A percentile compares a stretch with the other conserved stretches of the same genome.
phyloP scores from a whole-genome alignment of 1,139 yeast genomes.

The Sugiyamaella sp. region DNA sequence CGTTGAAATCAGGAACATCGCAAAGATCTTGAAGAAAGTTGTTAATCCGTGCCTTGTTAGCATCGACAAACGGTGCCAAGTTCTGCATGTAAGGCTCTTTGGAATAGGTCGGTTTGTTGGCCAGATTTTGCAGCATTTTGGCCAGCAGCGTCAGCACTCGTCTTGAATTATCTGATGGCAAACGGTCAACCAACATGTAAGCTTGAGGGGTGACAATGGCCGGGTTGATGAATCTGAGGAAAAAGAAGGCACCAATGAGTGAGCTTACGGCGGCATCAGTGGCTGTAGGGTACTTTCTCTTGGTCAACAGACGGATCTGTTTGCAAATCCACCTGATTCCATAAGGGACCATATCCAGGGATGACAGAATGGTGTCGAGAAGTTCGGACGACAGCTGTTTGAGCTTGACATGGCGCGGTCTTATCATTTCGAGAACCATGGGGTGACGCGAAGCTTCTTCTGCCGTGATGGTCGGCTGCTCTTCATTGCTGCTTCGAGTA shows the following conservation, averaged over 20 bases:
- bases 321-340: constrained; percentile 77
- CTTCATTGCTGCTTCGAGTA: constrained; percentile 21
- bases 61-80: constrained; percentile 40
- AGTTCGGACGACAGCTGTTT: constrained; percentile 58
- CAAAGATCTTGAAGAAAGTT: constrained; percentile 45
- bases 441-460: constrained; percentile 42
- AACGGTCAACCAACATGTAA: constrained; percentile 48
- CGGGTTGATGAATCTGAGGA: constrained; percentile 85
- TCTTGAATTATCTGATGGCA: constrained; percentile 53
- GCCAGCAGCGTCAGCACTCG: constrained; percentile 81
- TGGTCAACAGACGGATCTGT: constrained; percentile 66
- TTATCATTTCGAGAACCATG: constrained; percentile 38
- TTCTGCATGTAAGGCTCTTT: constrained; percentile 46
- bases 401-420: constrained; percentile 41
- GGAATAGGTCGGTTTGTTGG: constrained; percentile 56
- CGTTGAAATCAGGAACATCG: constrained; percentile 49
- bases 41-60: constrained; percentile 41
- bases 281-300: constrained; percentile 67
- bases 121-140: constrained; percentile 82
- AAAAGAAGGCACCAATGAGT: constrained; percentile 76
- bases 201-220: constrained; percentile 90
- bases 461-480: constrained; percentile 36
- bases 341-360: constrained; percentile 63
- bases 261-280: constrained; percentile 55
- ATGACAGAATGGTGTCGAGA: constrained; percentile 61